phyloP scores from a whole-genome alignment of 1,284 basidiomycete genomes.

The Cronartium quercuum region DNA sequence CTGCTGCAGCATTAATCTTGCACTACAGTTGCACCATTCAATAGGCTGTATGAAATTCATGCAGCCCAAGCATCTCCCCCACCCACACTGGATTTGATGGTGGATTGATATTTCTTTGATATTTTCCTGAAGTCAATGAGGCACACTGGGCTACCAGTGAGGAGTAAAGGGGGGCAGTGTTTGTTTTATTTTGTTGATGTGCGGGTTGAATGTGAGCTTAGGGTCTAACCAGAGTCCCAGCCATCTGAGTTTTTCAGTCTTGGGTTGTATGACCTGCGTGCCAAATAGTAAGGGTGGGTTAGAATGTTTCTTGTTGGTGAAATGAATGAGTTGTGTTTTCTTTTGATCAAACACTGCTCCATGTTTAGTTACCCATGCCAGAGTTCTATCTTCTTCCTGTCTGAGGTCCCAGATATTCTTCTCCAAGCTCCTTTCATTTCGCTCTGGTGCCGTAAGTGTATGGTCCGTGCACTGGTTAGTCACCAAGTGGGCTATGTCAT shows the following conservation, averaged over 20 bases:
- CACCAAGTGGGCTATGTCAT: conserved; percentile 2
- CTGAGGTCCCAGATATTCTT: neutral
- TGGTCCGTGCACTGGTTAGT: neutral
- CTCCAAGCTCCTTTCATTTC: no score
- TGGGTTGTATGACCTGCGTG: neutral
- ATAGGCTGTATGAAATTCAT: no score
- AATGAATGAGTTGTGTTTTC: neutral
- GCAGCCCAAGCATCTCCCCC: no score
- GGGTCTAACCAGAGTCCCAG: neutral
- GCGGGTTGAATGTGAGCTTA: neutral
- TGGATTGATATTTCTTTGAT: no score
- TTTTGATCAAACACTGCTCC: conserved; percentile 1
- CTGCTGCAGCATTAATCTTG: no score
- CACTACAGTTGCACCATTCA: no score
- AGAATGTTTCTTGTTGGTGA: neutral
- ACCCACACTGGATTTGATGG: no score
- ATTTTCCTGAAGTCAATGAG: no score
- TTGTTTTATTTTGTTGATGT: neutral
- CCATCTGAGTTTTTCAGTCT: neutral
- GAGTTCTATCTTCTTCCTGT: neutral
- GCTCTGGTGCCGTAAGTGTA: no score
- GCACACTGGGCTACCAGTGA: no score
- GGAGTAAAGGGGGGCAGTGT: no score
- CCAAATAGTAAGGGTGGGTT: neutral
- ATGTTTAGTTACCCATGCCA: neutral